A percentile compares a stretch with the other conserved stretches of the same genome.
These are phyloP conservation scores for Acidomyces sp. DNA, from an alignment of 495 filamentous ascomycete genomes.

Conservation along the genomic window DNA sequence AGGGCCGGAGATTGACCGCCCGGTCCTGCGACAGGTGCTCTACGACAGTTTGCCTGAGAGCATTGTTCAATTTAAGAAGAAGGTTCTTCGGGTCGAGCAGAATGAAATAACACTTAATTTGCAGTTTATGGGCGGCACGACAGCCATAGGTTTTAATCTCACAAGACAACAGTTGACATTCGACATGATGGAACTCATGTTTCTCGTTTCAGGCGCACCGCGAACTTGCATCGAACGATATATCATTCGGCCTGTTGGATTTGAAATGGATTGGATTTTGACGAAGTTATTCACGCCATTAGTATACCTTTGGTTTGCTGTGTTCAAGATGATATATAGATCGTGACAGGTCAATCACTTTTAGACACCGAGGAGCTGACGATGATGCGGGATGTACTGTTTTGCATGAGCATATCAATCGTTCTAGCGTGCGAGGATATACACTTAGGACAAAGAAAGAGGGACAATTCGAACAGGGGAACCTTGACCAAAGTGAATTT, in stretches of 20 bases:
- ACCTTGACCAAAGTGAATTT: no score
- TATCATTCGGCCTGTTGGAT: constrained; percentile 9
- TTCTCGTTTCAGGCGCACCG: constrained; percentile 20
- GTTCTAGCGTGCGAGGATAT: no score
- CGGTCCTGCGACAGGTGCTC: constrained; percentile 32
- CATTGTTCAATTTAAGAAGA: constrained; percentile 22
- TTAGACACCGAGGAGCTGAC: no score
- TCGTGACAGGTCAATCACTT: no score
- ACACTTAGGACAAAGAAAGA: no score
- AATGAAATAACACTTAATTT: constrained; percentile 13
- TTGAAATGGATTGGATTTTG: constrained; percentile 6
- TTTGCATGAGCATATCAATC: no score
- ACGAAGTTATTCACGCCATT: constrained; percentile 5
- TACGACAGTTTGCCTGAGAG: constrained; percentile 28
- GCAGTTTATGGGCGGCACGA: constrained; percentile 23
- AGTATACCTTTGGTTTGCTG: constrained; percentile 15
- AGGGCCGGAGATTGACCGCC: constrained; percentile 32
- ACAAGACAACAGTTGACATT: constrained; percentile 19
- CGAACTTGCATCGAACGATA: constrained; percentile 19
- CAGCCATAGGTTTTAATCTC: constrained; percentile 35
- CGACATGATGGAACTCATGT: constrained; percentile 22
- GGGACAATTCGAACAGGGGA: no score
- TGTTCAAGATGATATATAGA: constrained; percentile 16
- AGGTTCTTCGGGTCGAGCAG: no score
- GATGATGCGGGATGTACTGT: no score